phyloP scores from a whole-genome alignment of 2,329 filamentous ascomycete species.

The Fulvia fulva region DNA sequence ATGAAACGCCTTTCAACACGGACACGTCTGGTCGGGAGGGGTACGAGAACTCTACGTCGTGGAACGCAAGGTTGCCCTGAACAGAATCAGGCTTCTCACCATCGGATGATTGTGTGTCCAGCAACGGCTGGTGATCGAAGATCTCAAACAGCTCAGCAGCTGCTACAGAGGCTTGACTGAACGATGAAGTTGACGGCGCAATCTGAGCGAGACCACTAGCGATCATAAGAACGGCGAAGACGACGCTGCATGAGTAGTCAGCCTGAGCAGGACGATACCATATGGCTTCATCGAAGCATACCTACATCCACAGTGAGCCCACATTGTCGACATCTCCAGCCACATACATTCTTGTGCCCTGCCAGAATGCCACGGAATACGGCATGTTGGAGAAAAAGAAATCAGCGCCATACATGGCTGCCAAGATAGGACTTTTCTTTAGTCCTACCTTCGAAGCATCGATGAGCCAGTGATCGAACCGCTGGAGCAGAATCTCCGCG shows the following conservation, averaged over 20 bases:
- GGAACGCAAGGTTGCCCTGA: constrained; percentile 54
- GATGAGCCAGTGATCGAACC: constrained; percentile 41
- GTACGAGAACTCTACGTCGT: constrained; percentile 66
- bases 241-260: not conserved
- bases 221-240: not conserved
- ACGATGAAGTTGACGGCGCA: constrained; percentile 37
- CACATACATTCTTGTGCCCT: constrained; percentile 37
- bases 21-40: constrained; percentile 44
- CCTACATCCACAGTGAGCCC: too few relatives aligned
- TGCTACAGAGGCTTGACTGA: constrained; percentile 40
- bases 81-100: constrained; percentile 5
- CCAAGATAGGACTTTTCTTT: constrained; percentile 42
- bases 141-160: constrained; percentile 39
- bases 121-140: constrained; percentile 37
- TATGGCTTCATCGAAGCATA: not conserved
- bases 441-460: too few relatives aligned
- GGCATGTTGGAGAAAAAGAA: constrained; percentile 41
- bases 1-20: constrained; percentile 34
- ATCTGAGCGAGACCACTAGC: constrained; percentile 25
- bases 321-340: constrained; percentile 24
- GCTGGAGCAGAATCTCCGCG: constrained; percentile 37
- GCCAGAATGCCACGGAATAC: constrained; percentile 41
- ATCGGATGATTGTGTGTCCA: constrained; percentile 34
- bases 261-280: too few relatives aligned
- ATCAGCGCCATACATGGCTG: constrained; percentile 40